Evolutionary conservation across 2,329 filamentous ascomycete genomes (phyloP).

Genomic region (Alternaria solani): DNA sequence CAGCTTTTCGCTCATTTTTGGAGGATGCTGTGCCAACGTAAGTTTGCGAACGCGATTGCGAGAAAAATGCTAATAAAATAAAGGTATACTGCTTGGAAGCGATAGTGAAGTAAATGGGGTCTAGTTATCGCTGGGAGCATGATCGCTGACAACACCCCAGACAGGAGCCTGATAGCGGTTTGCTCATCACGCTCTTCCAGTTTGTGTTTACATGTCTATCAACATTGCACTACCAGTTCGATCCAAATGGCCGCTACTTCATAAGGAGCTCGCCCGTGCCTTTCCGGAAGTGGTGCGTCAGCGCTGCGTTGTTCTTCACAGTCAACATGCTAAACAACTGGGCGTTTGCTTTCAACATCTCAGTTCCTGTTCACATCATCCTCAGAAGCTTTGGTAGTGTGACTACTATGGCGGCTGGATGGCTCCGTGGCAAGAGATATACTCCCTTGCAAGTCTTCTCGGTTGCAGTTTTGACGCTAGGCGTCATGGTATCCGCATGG

Average conservation of each 20-base stretch:
- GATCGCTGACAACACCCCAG: slow-evolving; percentile 55
- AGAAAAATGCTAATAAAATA: slow-evolving; percentile 25
- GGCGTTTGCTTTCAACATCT: slow-evolving; percentile 96
- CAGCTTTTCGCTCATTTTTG: slow-evolving; percentile 89
- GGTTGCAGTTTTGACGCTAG: slow-evolving; percentile 82
- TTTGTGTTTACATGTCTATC: slow-evolving; percentile 70
- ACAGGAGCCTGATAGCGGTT: slow-evolving; percentile 85
- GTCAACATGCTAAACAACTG: slow-evolving; percentile 98
- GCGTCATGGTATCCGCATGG: slow-evolving; percentile 87
- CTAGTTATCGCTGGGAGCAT: neutral
- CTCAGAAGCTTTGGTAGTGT: slow-evolving; percentile 94
- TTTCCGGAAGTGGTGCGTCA: slow-evolving; percentile 82
- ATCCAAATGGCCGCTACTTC: slow-evolving; percentile 71
- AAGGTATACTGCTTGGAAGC: slow-evolving; percentile 96
- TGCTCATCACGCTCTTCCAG: slow-evolving; percentile 63
- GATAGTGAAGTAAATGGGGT: slow-evolving; percentile 81
- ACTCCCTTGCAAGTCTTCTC: slow-evolving; percentile 80
- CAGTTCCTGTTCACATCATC: slow-evolving; percentile 96
- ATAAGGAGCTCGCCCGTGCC: slow-evolving; percentile 82
- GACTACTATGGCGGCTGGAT: slow-evolving; percentile 92
- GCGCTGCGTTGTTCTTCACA: slow-evolving; percentile 87
- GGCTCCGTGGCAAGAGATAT: slow-evolving; percentile 84
- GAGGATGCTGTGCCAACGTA: slow-evolving; percentile 94
- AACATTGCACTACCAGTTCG: slow-evolving; percentile 56
- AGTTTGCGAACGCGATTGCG: slow-evolving; percentile 36